These are phyloP conservation scores for Salvia rosmarinus DNA, from an alignment of 257 asterid species.

Conservation along the genomic window DNA sequence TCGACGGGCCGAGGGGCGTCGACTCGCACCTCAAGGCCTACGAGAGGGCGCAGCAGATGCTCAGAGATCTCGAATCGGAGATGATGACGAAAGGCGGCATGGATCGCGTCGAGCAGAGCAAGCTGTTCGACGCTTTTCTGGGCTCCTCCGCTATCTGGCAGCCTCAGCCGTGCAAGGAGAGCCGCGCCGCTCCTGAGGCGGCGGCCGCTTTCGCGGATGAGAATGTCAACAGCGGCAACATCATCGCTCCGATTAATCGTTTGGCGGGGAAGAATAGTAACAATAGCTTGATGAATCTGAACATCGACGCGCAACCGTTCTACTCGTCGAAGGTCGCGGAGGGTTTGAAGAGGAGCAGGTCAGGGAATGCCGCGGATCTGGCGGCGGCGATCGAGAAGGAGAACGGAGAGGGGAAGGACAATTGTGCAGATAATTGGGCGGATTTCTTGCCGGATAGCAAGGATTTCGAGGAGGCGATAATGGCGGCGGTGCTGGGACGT, in stretches of 20 bases:
- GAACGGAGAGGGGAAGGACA: conserved; percentile 44
- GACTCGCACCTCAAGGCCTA: conserved; percentile 98
- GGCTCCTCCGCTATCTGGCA: conserved; percentile 97
- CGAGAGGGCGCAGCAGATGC: conserved; percentile 96
- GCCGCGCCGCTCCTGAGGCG: not conserved
- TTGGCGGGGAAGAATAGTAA: conserved; percentile 22
- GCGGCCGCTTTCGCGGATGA: conserved; percentile 57
- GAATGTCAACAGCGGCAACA: conserved; percentile 51
- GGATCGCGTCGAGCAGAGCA: conserved; percentile 75
- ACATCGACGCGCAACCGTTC: conserved; percentile 76
- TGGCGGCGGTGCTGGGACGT: conserved; percentile 70
- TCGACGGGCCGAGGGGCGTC: conserved; percentile 89
- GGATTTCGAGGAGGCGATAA: conserved; percentile 84
- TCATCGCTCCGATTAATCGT: conserved; percentile 28
- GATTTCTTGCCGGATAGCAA: conserved; percentile 70
- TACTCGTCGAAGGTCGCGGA: conserved; percentile 54
- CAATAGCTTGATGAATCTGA: conserved; percentile 50
- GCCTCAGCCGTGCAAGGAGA: conserved; percentile 92
- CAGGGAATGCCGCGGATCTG: conserved; percentile 46
- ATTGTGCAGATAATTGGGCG: conserved; percentile 48
- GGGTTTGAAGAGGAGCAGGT: conserved; percentile 75
- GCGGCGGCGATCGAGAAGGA: conserved; percentile 44
- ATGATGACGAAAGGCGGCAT: conserved; percentile 57
- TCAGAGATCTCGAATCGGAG: conserved; percentile 84
- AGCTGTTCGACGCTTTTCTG: conserved; percentile 73